Conservation (phyloP, 2,329 filamentous ascomycete species). For the Paracorniculantispora psalliotae region DNA sequence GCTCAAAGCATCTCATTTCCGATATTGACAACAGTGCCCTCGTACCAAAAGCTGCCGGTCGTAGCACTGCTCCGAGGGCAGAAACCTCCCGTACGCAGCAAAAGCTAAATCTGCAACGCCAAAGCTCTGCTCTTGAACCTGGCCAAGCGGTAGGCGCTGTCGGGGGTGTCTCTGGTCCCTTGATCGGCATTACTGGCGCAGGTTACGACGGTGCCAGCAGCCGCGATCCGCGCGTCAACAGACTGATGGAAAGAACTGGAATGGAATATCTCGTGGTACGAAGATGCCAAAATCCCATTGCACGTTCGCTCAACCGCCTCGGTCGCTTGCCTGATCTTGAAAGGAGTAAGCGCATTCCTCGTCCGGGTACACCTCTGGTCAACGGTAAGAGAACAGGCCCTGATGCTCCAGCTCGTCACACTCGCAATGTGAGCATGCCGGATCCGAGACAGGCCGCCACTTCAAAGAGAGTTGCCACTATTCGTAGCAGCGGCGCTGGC, state of each 20-base stretch:
- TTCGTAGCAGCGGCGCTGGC: constrained; percentile 33
- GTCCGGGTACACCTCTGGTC: constrained; percentile 31
- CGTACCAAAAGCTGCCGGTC: constrained; percentile 38
- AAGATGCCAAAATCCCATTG: constrained; percentile 66
- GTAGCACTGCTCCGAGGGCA: constrained; percentile 37
- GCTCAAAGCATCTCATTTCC: constrained; percentile 21
- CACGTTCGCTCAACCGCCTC: constrained; percentile 50
- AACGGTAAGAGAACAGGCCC: constrained; percentile 30
- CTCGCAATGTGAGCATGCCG: constrained; percentile 36
- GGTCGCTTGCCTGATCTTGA: constrained; percentile 45
- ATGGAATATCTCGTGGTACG: constrained; percentile 72
- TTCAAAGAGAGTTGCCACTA: constrained; percentile 30
- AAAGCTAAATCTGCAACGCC: constrained; percentile 69
- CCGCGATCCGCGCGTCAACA: constrained; percentile 58
- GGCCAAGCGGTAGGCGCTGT: constrained; percentile 38
- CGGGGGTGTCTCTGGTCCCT: constrained; percentile 37
- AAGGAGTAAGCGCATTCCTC: constrained; percentile 45
- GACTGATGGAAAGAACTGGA: constrained; percentile 63
- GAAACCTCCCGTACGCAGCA: constrained; percentile 67
- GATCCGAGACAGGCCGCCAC: constrained; percentile 27
- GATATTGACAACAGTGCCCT: constrained; percentile 39
- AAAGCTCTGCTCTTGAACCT: constrained; percentile 66
- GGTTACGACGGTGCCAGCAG: constrained; percentile 48
- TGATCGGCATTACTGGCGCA: constrained; percentile 49
- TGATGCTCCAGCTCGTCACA: constrained; percentile 29